A percentile compares a stretch with the other conserved stretches of the same genome.
These are phyloP conservation scores for Diaporthe batatas DNA, from an alignment of 2,329 filamentous ascomycete genomes.

Conservation along the genomic window DNA sequence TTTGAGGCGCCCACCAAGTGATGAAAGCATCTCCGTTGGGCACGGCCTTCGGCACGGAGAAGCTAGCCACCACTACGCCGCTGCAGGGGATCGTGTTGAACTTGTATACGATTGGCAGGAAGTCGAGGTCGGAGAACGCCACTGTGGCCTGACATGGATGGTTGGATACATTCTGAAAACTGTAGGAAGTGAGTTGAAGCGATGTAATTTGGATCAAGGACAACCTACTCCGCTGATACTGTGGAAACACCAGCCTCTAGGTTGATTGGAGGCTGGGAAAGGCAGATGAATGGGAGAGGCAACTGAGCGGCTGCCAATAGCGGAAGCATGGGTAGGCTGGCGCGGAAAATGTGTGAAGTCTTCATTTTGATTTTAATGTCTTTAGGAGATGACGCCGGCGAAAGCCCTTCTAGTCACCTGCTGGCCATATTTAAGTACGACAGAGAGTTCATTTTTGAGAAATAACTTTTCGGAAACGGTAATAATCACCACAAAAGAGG, in stretches of 20 bases:
- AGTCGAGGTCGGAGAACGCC: neutral
- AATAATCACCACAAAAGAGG: neutral
- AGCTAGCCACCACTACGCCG: constrained; percentile 1
- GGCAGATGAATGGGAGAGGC: neutral
- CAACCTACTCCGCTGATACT: neutral
- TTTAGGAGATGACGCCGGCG: neutral
- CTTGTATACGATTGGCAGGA: constrained; percentile 3
- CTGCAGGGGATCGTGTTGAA: neutral
- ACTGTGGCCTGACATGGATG: constrained; percentile 1
- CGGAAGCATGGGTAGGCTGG: neutral
- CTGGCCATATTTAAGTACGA: neutral
- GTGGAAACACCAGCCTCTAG: neutral
- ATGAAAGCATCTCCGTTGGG: constrained; percentile 10
- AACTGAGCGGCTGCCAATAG: neutral
- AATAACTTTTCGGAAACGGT: constrained; percentile 1
- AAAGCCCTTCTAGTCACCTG: neutral
- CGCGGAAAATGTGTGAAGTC: too few relatives aligned
- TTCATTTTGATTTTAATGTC: neutral
- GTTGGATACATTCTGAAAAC: constrained; percentile 4
- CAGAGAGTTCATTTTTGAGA: neutral
- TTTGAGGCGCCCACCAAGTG: neutral
- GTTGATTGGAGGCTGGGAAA: neutral
- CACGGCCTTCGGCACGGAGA: neutral
- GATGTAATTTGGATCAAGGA: neutral
- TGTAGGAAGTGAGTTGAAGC: neutral